Evolutionary conservation across 139 green algal species (phyloP), one percentile per base, ranked within the genome.

Genomic region (Ettlia oleoabundans): DNA sequence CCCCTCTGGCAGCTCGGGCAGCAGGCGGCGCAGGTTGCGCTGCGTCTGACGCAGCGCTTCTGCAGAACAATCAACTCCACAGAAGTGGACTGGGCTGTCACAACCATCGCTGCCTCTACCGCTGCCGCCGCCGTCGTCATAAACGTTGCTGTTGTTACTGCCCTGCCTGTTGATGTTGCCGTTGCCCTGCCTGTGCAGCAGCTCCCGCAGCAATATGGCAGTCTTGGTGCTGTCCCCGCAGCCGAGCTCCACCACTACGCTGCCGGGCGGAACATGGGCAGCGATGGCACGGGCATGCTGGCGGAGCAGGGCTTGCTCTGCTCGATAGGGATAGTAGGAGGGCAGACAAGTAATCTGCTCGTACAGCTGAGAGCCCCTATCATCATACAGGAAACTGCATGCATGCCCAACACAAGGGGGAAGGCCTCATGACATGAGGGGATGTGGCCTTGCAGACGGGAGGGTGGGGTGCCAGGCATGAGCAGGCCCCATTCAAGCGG

Each of bases 161-260:
- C n/a, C n/a, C n/a, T n/a, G n/a, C n/a, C n/a, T n/a, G n/a, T n/a
- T n/a, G n/a, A n/a, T n/a, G n/a, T n/a, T 43, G 15, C 80, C 65
- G 21, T 55, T 10, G 35, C 86, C 86, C 33, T 82, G 43, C 22
- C 78, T 41, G 15, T 26, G 61, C 22, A 87, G 28, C 51, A 93
- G 38, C 26, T 83, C 83, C 1, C 81, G 32, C 43, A 94, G 76
- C n/a, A 94, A 65, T 5, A 84, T 13, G 26, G 55, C 73, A 15
- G 90, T 94, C 64, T 94, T 94, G 61, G 55, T 66, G 5, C 68
- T 82, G 32, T 82, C 89, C 7, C 90, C 90, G 37, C 84, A 90
- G 35, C 90, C 90, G 24, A 94, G 83, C 79, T 94, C 90, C 7
- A 92, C 80, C 8, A 93, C 38, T 19, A 93, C 67, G 2, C 72